Conservation (phyloP, 495 filamentous ascomycete genomes). For the Lophiotrema nucula region DNA sequence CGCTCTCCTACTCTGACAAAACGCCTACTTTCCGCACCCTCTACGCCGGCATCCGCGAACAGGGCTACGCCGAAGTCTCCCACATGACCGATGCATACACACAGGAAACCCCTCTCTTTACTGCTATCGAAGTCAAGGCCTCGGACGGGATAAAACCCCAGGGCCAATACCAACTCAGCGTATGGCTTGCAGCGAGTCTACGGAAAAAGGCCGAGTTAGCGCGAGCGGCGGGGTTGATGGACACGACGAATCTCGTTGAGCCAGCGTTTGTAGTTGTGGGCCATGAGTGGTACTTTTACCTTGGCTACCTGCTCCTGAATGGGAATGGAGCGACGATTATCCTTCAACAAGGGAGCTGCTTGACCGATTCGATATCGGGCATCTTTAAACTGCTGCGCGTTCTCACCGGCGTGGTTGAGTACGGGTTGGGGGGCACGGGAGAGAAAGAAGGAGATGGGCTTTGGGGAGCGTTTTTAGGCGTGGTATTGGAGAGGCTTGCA, state of each 20-base stretch:
- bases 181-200: not conserved
- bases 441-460: not conserved
- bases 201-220: not conserved
- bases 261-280: not conserved
- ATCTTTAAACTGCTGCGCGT: slow-evolving; percentile 2
- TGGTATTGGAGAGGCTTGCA: not conserved
- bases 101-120: not conserved
- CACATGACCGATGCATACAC: slow-evolving; percentile 1
- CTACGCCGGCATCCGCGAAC: not conserved
- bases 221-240: not conserved
- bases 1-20: slow-evolving; percentile 5
- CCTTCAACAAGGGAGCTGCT: not conserved
- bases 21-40: not conserved
- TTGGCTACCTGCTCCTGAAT: not conserved
- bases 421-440: not conserved
- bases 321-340: not conserved
- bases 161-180: not conserved
- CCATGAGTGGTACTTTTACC: not conserved
- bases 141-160: not conserved
- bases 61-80: not conserved
- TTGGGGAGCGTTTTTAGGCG: not conserved
- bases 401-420: not conserved
- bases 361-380: not conserved
- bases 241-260: not conserved
- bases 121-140: not conserved